phyloP scores from a whole-genome alignment of 202 grass and related monocot genomes.

The Zizania palustris region DNA sequence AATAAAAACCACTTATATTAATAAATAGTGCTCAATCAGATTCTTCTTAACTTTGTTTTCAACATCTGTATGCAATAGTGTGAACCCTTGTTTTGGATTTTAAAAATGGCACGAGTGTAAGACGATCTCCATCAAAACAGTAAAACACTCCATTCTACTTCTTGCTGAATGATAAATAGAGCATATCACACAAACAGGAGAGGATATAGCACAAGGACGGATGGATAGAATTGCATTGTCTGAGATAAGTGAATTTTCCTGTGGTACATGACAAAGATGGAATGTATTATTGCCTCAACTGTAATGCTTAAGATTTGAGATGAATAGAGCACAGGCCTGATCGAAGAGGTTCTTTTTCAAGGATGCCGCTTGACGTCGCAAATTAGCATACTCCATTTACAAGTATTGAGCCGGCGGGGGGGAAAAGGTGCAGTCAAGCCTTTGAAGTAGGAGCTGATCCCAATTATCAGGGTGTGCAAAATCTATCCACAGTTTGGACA shows the following conservation, averaged over 20 bases:
- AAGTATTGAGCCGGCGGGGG: slow-evolving; percentile 31
- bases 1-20: slow-evolving; percentile 27
- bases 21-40: slow-evolving; percentile 20
- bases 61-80: neutral
- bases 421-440: slow-evolving; percentile 12
- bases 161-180: neutral
- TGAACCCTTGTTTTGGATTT: slow-evolving; percentile 4
- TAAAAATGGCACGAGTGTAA: slow-evolving; percentile 20
- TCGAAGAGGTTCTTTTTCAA: slow-evolving; percentile 81
- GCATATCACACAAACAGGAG: slow-evolving; percentile 12
- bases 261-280: neutral
- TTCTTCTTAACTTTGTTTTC: slow-evolving; percentile 32
- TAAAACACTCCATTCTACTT: neutral
- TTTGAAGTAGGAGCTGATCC: slow-evolving; percentile 32
- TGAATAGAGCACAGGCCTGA: slow-evolving; percentile 60
- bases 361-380: slow-evolving; percentile 67
- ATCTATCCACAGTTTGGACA: slow-evolving; percentile 49
- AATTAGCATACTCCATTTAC: slow-evolving; percentile 74
- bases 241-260: neutral
- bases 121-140: neutral
- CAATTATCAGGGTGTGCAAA: slow-evolving; percentile 53
- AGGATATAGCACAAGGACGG: slow-evolving; percentile 6
- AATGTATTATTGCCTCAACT: slow-evolving; percentile 13
- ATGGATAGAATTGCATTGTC: neutral
- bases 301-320: slow-evolving; percentile 27